A percentile compares a stretch with the other conserved stretches of the same genome.
These are phyloP conservation scores for Syzygium grande DNA, from an alignment of 345 rosid species.

Conservation along the genomic window DNA sequence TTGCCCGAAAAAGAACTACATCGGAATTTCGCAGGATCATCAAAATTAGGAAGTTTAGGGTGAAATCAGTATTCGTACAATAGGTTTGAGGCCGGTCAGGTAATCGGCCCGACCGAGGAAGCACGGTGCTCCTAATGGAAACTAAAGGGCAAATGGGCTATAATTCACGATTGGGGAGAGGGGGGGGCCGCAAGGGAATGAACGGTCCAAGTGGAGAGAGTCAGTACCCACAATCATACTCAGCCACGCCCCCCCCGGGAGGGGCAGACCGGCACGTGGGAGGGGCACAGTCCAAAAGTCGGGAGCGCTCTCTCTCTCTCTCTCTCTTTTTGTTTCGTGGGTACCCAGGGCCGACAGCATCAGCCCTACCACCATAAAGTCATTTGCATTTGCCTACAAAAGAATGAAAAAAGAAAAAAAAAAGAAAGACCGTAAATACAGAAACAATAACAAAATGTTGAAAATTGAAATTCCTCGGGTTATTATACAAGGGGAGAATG, in stretches of 20 bases:
- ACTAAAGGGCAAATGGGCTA: neutral
- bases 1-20: neutral
- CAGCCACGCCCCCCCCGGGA: neutral
- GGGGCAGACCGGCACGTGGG: too few relatives aligned
- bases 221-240: neutral
- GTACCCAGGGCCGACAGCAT: neutral
- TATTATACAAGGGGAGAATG: too few relatives aligned
- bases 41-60: too few relatives aligned
- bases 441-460: neutral
- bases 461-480: neutral
- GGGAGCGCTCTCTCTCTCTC: neutral
- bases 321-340: neutral
- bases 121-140: neutral
- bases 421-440: neutral
- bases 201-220: neutral
- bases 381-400: neutral
- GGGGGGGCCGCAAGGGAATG: neutral
- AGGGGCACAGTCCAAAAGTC: too few relatives aligned
- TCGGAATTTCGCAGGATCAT: too few relatives aligned
- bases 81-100: neutral
- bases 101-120: neutral
- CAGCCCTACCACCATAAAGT: neutral
- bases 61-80: neutral
- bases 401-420: neutral
- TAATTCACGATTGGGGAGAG: neutral